Percentiles rank a stretch among this genome's conserved stretches.
These are phyloP conservation scores for Blastobotrys petasosporus DNA, from an alignment of 1,139 yeast species.

Conservation along the genomic window DNA sequence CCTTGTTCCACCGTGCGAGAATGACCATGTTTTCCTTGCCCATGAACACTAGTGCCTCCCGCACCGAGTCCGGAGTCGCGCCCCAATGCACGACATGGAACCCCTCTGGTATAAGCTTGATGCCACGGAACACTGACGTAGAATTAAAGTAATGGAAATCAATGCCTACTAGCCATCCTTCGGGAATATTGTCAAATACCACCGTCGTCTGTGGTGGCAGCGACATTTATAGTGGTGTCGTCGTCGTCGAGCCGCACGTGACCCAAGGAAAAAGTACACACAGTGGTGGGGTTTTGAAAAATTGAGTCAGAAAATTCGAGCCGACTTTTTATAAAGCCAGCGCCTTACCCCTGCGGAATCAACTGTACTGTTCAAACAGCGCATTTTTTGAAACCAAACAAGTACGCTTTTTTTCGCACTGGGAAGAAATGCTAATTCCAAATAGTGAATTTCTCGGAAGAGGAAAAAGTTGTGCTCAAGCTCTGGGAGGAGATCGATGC, in stretches of 20 bases:
- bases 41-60: conserved; percentile 31
- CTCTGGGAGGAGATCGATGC: conserved; percentile 91
- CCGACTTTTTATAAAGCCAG: too few species aligned
- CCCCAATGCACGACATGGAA: conserved; percentile 39
- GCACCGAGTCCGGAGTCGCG: conserved; percentile 23
- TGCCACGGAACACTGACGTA: conserved; percentile 33
- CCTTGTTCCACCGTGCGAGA: conserved; percentile 29
- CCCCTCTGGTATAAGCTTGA: conserved; percentile 37
- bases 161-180: conserved; percentile 35
- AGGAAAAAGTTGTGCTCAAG: conserved; percentile 73
- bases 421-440: too few species aligned
- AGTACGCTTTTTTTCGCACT: too few species aligned
- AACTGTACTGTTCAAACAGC: too few species aligned
- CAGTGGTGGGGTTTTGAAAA: too few species aligned
- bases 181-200: conserved; percentile 28
- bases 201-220: conserved; percentile 31
- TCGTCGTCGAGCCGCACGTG: too few species aligned
- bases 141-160: conserved; percentile 38
- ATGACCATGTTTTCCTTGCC: conserved; percentile 24
- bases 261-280: too few species aligned
- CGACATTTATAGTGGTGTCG: conserved; percentile 1
- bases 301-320: too few species aligned
- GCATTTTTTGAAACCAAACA: too few species aligned
- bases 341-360: too few species aligned
- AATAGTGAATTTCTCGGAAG: conserved; percentile 63